Base-by-base conservation (phyloP, 805 yeast species). In the Wickerhamiella parazyma region DNA sequence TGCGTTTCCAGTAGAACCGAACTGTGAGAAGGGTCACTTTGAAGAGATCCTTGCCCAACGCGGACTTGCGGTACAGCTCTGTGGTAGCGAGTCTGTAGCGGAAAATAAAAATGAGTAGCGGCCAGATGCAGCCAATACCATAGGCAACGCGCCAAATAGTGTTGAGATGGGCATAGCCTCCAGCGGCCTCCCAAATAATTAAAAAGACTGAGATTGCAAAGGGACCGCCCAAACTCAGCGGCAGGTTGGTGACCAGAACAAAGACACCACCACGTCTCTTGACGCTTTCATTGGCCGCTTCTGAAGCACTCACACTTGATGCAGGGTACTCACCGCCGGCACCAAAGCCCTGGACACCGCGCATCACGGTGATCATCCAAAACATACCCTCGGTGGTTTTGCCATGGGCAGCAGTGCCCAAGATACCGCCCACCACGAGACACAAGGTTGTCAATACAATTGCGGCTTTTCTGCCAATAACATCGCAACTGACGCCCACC, bases 331-430 rank as follows among this genome's bases (percentile, higher is more conserved):
- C 86, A 28, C 84, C 84, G 49, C 86, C 86, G 45, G 79, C 72
- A 49, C 91, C 91, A 50, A 79, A 73, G 36, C 91, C 93, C 38
- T 80, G 74, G 8, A 78, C 68, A 52, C 89, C 89, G 58, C 89
- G 69, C 48, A 73, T 66, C n/a, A 80, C 75, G 37, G 76, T 72
- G 54, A 80, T 63, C 83, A 76, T 78, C 85, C 82, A 78, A 55
- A 80, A 74, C 78, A 80, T 72, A 9, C 85, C 85, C 2, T 53
- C 48, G 5, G 65, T 56, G 2, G 77, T 65, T 17, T 66, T 54
- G 29, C 86, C 87, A 51, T 78, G 81, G 10, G 86, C 66, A 17
- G 82, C 85, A 36, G 85, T 74, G 57, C 82, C 79, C 58, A 78
- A 52, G 39, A 72, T 63, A 11, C 83, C 72, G 41, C 86, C 86